phyloP scores from a whole-genome alignment of 768 basidiomycete genomes.

The Suillus decipiens region DNA sequence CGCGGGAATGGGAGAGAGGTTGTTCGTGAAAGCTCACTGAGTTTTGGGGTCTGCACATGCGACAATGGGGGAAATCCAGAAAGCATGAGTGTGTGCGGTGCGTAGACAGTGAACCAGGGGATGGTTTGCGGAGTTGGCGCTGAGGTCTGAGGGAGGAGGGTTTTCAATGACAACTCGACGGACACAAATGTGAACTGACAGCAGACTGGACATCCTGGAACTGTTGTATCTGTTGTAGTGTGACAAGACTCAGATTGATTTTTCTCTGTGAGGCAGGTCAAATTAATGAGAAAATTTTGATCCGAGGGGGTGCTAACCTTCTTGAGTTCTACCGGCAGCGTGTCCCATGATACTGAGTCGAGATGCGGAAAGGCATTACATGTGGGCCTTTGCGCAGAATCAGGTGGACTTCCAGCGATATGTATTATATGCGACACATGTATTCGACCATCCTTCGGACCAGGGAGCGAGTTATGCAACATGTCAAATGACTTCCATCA shows the following conservation, averaged over 20 bases:
- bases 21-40: slow-evolving; percentile 31
- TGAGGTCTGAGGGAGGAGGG: slow-evolving; percentile 32
- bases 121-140: slow-evolving; percentile 33
- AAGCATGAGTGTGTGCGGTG: slow-evolving; percentile 48
- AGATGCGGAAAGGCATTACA: slow-evolving; percentile 51
- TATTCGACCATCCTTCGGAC: slow-evolving; percentile 29
- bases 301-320: slow-evolving; percentile 45
- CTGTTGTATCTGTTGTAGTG: slow-evolving; percentile 44
- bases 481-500: slow-evolving; percentile 48
- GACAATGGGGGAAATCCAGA: slow-evolving; percentile 43
- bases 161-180: not conserved
- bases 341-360: slow-evolving; percentile 60
- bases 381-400: slow-evolving; percentile 51
- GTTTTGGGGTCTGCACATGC: slow-evolving; percentile 24
- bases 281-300: not conserved
- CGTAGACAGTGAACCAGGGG: slow-evolving; percentile 59
- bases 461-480: slow-evolving; percentile 25
- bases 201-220: slow-evolving; percentile 53
- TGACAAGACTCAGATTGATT: slow-evolving; percentile 57
- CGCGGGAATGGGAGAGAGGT: slow-evolving; percentile 5
- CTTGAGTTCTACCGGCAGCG: slow-evolving; percentile 58
- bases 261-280: slow-evolving; percentile 46
- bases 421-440: slow-evolving; percentile 56
- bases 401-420: slow-evolving; percentile 58
- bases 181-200: slow-evolving; percentile 35